A percentile compares a stretch with the other conserved stretches of the same genome.
These are phyloP conservation scores for Aeschynomene evenia DNA, from an alignment of 306 rosid genomes.

Conservation along the genomic window DNA sequence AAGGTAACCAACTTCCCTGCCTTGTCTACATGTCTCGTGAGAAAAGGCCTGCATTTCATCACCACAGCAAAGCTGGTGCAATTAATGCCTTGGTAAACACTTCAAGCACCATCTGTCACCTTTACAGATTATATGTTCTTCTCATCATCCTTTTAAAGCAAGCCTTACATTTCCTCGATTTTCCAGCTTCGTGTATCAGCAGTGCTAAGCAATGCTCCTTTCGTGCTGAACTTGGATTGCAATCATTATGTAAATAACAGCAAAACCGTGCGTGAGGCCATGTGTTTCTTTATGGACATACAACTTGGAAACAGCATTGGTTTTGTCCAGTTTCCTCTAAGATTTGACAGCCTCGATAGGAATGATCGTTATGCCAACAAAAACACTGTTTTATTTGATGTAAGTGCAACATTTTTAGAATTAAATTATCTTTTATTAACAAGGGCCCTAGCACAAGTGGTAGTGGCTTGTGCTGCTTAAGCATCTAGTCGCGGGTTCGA, in stretches of 20 bases:
- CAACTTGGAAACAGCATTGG: conserved; percentile 78
- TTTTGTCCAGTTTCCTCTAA: conserved; percentile 89
- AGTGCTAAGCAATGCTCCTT: conserved; percentile 89
- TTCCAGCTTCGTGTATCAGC: conserved; percentile 91
- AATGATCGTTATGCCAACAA: conserved; percentile 92
- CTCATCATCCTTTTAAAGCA: not conserved
- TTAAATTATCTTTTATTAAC: not conserved
- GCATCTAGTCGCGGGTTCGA: no score
- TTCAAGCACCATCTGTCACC: conserved; percentile 19
- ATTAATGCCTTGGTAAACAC: conserved; percentile 81
- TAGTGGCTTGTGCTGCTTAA: no score
- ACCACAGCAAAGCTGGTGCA: conserved; percentile 94
- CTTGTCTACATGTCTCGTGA: conserved; percentile 93
- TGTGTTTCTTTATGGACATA: conserved; percentile 97
- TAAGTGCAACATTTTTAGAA: conserved; percentile 30
- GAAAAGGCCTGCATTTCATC: conserved; percentile 92
- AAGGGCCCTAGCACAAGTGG: no score
- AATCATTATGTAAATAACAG: conserved; percentile 91
- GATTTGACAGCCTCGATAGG: conserved; percentile 89
- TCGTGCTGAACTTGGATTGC: conserved; percentile 91
- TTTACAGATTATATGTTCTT: conserved; percentile 19
- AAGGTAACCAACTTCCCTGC: conserved; percentile 83
- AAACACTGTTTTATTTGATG: conserved; percentile 90
- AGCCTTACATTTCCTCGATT: conserved; percentile 20
- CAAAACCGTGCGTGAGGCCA: conserved; percentile 79